phyloP scores from a whole-genome alignment of 805 yeast species.

The Kregervanrija pseudodelftensis region DNA sequence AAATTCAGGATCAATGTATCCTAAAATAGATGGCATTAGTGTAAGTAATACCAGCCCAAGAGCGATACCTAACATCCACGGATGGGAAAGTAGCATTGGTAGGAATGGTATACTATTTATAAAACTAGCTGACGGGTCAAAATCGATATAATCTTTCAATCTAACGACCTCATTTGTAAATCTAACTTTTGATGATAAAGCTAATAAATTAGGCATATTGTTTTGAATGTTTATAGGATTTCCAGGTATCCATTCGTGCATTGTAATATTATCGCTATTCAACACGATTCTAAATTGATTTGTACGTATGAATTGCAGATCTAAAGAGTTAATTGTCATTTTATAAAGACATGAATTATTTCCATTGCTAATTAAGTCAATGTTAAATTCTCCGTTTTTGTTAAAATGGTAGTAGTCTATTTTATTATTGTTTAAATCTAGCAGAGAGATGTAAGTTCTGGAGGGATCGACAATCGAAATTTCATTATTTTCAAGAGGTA shows the following conservation, averaged over 20 bases:
- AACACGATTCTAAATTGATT: slow-evolving; percentile 9
- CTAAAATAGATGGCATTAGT: slow-evolving; percentile 18
- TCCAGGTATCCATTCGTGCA: too few relatives aligned
- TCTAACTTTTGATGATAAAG: slow-evolving; percentile 3
- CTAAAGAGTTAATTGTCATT: slow-evolving; percentile 13
- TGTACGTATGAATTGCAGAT: slow-evolving; percentile 12
- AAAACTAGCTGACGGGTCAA: slow-evolving; percentile 5
- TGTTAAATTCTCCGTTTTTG: slow-evolving; percentile 11
- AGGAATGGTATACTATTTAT: slow-evolving; percentile 16
- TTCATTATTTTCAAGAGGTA: slow-evolving; percentile 3
- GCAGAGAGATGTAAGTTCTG: slow-evolving; percentile 9
- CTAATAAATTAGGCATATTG: too few relatives aligned
- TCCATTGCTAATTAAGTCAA: slow-evolving; percentile 8
- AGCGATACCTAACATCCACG: too few relatives aligned
- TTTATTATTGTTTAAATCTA: background rate
- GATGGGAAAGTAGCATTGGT: slow-evolving; percentile 2
- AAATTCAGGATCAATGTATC: slow-evolving; percentile 22
- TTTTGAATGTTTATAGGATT: too few relatives aligned
- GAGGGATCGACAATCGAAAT: slow-evolving; percentile 15
- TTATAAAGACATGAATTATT: slow-evolving; percentile 4
- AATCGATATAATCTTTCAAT: slow-evolving; percentile 14
- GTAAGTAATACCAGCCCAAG: background rate
- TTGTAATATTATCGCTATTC: slow-evolving; percentile 1
- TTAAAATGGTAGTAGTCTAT: slow-evolving; percentile 10
- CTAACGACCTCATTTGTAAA: slow-evolving; percentile 9